Percentiles rank a stretch among this genome's conserved stretches.
Conservation (phyloP, 768 basidiomycete species). For the Symmetrospora coprosmae region DNA sequence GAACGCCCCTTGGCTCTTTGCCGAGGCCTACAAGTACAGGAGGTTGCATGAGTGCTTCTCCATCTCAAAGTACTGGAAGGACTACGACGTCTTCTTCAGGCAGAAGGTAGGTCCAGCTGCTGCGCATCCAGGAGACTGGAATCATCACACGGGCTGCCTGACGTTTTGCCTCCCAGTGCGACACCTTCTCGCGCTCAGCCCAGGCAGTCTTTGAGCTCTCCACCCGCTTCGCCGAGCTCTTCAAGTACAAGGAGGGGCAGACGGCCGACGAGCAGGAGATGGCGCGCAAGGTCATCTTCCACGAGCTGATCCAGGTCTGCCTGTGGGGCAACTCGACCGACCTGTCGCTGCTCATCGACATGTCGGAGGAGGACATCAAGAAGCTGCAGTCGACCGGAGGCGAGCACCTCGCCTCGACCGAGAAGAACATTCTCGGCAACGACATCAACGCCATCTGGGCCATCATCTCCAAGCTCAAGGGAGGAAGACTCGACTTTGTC, state of each 20-base stretch:
- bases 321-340: constrained; percentile 97
- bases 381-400: constrained; percentile 89
- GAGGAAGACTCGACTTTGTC: constrained; percentile 63
- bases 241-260: constrained; percentile 46
- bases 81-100: constrained; percentile 88
- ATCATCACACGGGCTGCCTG: not conserved
- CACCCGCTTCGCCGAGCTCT: constrained; percentile 75
- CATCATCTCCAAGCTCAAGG: constrained; percentile 55
- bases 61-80: constrained; percentile 71
- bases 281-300: constrained; percentile 62
- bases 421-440: constrained; percentile 91
- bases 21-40: constrained; percentile 53
- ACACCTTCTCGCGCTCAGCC: constrained; percentile 81
- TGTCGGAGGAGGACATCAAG: constrained; percentile 87
- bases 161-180: constrained; percentile 47
- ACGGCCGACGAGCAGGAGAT: constrained; percentile 41
- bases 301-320: constrained; percentile 87
- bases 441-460: constrained; percentile 60
- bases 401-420: constrained; percentile 84
- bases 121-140: too few species aligned
- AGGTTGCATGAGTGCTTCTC: constrained; percentile 77
- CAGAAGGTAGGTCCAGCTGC: constrained; percentile 53
- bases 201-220: constrained; percentile 91
- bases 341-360: constrained; percentile 77
- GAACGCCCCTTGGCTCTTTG: constrained; percentile 93